A percentile compares a stretch with the other conserved stretches of the same genome.
phyloP scores from a whole-genome alignment of 2,329 filamentous ascomycete genomes.

The Aspergillus ochraceoroseus region DNA sequence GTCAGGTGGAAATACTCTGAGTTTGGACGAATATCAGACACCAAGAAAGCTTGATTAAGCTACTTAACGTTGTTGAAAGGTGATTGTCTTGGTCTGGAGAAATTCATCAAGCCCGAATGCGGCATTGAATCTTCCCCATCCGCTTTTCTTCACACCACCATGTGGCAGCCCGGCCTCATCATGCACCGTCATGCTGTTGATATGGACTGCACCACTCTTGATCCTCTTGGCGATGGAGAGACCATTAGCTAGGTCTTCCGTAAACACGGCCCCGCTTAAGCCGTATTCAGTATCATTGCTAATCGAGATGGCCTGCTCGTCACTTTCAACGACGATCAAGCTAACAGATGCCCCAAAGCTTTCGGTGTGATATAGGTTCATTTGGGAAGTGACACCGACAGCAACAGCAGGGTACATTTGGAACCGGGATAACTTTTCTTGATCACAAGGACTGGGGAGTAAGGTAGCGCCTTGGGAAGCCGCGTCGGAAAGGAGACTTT shows the following conservation, averaged over 20 bases:
- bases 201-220: constrained; percentile 27
- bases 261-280: constrained; percentile 28
- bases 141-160: constrained; percentile 58
- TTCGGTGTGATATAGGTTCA: constrained; percentile 26
- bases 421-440: no score
- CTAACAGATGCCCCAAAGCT: constrained; percentile 28
- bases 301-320: constrained; percentile 22
- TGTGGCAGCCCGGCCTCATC: constrained; percentile 50
- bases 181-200: constrained; percentile 27
- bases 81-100: constrained; percentile 56
- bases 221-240: constrained; percentile 24
- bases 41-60: no score
- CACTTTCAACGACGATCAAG: constrained; percentile 23
- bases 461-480: constrained; percentile 47
- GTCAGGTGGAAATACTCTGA: no score
- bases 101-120: constrained; percentile 53
- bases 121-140: constrained; percentile 55
- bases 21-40: no score
- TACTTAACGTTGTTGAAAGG: no score
- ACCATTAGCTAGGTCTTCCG: constrained; percentile 22
- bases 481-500: constrained; percentile 36
- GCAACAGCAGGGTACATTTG: no score
- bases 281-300: constrained; percentile 27
- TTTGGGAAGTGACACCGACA: constrained; percentile 9
- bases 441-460: constrained; percentile 10